These are phyloP conservation scores for Violaceomyces palustris DNA, from an alignment of 1,284 basidiomycete species.

Conservation along the genomic window DNA sequence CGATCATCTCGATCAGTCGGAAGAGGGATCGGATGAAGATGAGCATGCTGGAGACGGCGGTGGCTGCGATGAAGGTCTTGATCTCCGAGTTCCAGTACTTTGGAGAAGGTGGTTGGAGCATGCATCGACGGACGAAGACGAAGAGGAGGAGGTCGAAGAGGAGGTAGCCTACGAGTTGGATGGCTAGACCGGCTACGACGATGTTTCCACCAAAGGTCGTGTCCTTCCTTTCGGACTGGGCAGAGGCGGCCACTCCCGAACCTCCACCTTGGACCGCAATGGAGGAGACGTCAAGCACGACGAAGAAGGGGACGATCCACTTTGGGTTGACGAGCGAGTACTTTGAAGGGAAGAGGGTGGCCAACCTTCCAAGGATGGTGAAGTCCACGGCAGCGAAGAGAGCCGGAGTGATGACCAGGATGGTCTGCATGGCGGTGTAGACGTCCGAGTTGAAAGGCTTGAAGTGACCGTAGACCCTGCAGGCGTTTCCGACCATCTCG, in stretches of 20 bases:
- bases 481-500: constrained; percentile 10
- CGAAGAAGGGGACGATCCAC: constrained; percentile 31
- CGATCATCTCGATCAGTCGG: constrained; percentile 28
- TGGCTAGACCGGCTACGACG: constrained; percentile 19
- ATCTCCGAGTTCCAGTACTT: constrained; percentile 3
- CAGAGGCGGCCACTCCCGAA: constrained; percentile 12
- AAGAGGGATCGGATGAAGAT: constrained; percentile 27
- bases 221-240: constrained; percentile 9
- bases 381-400: constrained; percentile 34
- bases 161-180: constrained; percentile 24
- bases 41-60: constrained; percentile 14
- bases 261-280: constrained; percentile 27
- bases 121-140: constrained; percentile 7
- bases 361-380: constrained; percentile 15
- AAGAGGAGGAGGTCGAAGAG: constrained; percentile 17
- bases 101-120: background rate
- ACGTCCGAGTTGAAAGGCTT: constrained; percentile 6
- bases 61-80: constrained; percentile 13
- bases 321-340: constrained; percentile 14
- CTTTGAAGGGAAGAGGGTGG: constrained; percentile 9
- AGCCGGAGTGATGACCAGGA: constrained; percentile 31
- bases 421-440: constrained; percentile 29
- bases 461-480: constrained; percentile 21
- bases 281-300: constrained; percentile 23
- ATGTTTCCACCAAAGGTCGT: constrained; percentile 12